Conservation (phyloP, 169 alveolate genomes). For the Cryptosporidium xiaoi region DNA sequence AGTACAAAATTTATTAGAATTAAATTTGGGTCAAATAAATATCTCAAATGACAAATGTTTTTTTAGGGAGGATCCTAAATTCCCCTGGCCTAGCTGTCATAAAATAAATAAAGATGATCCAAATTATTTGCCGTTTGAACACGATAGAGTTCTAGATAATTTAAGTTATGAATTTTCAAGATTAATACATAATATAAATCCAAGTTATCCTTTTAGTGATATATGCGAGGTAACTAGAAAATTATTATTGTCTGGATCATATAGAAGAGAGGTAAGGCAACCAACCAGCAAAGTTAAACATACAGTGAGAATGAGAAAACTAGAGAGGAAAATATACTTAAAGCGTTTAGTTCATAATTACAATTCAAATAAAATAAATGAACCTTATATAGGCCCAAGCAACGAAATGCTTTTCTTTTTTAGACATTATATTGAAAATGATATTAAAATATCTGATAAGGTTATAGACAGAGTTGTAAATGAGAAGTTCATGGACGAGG, state of each 20-base stretch:
- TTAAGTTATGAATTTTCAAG: slow-evolving; percentile 57
- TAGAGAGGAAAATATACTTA: slow-evolving; percentile 34
- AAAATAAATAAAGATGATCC: slow-evolving; percentile 10
- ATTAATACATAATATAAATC: slow-evolving; percentile 47
- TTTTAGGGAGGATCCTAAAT: slow-evolving; percentile 54
- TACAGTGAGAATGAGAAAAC: neutral
- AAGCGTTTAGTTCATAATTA: slow-evolving; percentile 17
- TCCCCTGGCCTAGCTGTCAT: slow-evolving; percentile 71
- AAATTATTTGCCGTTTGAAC: slow-evolving; percentile 10
- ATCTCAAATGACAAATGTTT: slow-evolving; percentile 58
- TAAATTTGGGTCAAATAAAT: slow-evolving; percentile 9
- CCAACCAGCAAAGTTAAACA: slow-evolving; percentile 12
- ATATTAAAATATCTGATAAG: slow-evolving; percentile 11
- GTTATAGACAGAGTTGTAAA: slow-evolving; percentile 38
- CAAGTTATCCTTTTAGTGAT: slow-evolving; percentile 65
- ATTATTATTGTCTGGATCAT: slow-evolving; percentile 21
- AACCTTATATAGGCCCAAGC: slow-evolving; percentile 37
- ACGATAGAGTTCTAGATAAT: slow-evolving; percentile 56
- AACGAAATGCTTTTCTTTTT: slow-evolving; percentile 48
- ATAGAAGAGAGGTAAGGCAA: slow-evolving; percentile 28
- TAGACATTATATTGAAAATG: slow-evolving; percentile 51
- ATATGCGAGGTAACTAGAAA: slow-evolving; percentile 34
- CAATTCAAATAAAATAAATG: slow-evolving; percentile 12
- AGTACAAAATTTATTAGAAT: slow-evolving; percentile 46
- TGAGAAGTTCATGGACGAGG: slow-evolving; percentile 64